These are phyloP conservation scores for Leishmania guyanensis DNA, from an alignment of 208 protist species.

Conservation along the genomic window DNA sequence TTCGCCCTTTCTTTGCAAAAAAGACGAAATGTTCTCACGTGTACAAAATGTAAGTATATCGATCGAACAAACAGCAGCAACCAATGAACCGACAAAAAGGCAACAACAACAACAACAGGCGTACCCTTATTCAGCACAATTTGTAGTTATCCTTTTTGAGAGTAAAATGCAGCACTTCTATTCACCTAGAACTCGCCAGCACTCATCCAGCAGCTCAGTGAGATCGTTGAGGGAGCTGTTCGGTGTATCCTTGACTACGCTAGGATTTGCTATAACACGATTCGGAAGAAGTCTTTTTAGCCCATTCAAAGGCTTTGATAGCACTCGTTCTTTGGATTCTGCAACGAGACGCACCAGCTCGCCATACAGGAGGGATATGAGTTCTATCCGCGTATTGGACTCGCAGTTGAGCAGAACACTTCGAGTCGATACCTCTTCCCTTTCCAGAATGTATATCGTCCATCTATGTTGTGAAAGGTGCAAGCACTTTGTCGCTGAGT, in stretches of 20 bases:
- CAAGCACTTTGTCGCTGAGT: not conserved
- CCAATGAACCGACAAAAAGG: not conserved
- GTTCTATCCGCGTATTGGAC: not conserved
- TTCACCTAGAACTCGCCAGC: conserved; percentile 21
- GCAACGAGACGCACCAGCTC: not conserved
- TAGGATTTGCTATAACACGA: not conserved
- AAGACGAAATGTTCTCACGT: not conserved
- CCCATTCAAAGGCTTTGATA: not conserved
- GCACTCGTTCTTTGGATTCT: not conserved
- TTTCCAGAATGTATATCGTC: not conserved
- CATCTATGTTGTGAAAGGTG: not conserved
- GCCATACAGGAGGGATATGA: not conserved
- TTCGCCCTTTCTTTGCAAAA: not conserved
- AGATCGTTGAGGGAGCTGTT: conserved; percentile 21
- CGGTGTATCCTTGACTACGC: not conserved
- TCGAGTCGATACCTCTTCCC: not conserved
- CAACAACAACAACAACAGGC: not conserved
- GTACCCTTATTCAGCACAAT: not conserved
- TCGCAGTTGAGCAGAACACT: not conserved
- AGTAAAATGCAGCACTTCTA: conserved; percentile 7
- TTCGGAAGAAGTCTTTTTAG: not conserved
- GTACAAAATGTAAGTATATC: not conserved
- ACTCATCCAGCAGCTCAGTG: conserved; percentile 29
- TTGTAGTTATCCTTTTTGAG: not conserved
- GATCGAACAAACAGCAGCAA: not conserved